Evolutionary conservation across 139 green algal species (phyloP).

Genomic region (Coccomyxa sp.): DNA sequence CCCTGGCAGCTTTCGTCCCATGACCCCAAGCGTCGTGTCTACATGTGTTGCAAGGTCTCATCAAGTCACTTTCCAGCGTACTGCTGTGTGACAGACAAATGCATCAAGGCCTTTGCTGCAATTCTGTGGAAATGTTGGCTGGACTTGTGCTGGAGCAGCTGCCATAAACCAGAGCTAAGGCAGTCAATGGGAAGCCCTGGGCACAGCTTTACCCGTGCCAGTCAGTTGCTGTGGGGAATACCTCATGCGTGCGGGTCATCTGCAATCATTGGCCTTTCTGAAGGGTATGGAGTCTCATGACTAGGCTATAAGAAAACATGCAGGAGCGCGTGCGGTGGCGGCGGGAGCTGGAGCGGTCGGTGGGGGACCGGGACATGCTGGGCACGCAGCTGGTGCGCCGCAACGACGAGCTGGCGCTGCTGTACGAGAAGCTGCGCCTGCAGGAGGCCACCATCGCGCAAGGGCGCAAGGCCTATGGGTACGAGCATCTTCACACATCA

Average conservation of each 20-base stretch:
- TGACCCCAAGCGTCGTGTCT: not conserved
- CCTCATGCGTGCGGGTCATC: not conserved
- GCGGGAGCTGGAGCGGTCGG: constrained; percentile 87
- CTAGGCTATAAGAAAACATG: not conserved
- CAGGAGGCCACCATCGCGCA: constrained; percentile 79
- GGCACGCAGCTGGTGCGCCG: constrained; percentile 72
- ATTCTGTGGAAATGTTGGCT: too few relatives aligned
- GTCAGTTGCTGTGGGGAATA: not conserved
- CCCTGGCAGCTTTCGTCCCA: not conserved
- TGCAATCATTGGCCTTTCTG: not conserved
- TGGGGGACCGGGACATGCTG: constrained; percentile 86
- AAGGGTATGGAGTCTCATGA: not conserved
- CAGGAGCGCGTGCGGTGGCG: constrained; percentile 74
- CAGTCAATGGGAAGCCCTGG: too few relatives aligned
- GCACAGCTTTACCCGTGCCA: not conserved
- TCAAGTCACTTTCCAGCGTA: not conserved
- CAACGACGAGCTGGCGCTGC: constrained; percentile 89
- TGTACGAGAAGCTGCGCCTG: constrained; percentile 96
- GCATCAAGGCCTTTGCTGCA: not conserved
- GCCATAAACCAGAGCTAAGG: too few relatives aligned
- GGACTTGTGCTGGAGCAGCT: too few relatives aligned
- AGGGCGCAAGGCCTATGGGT: constrained; percentile 80
- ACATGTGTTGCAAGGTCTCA: not conserved
- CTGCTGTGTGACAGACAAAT: not conserved
- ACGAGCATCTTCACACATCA: not conserved